Percentiles rank a stretch among this genome's conserved stretches.
These are phyloP conservation scores for Trichophyton schoenleinii DNA, from an alignment of 2,329 filamentous ascomycete species.

Conservation along the genomic window DNA sequence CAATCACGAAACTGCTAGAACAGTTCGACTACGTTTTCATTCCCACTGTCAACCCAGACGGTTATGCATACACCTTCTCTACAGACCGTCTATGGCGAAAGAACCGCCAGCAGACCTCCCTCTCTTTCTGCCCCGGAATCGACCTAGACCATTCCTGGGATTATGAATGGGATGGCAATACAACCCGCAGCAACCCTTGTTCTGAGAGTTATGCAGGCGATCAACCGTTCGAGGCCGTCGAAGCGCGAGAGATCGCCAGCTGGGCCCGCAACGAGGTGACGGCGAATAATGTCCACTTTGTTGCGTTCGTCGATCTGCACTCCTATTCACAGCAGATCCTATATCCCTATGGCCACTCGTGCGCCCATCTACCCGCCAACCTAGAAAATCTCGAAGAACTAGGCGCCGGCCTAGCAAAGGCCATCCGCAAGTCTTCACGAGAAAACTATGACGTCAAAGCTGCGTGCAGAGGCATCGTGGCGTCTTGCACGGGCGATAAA, in stretches of 20 bases:
- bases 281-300: slow-evolving; percentile 58
- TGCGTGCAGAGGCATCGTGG: slow-evolving; percentile 66
- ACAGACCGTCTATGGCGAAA: slow-evolving; percentile 90
- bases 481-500: slow-evolving; percentile 10
- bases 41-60: slow-evolving; percentile 83
- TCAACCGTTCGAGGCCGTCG: slow-evolving; percentile 67
- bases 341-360: slow-evolving; percentile 84
- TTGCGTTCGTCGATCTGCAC: slow-evolving; percentile 82
- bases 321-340: slow-evolving; percentile 92
- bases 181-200: slow-evolving; percentile 63
- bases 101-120: slow-evolving; percentile 69
- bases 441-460: slow-evolving; percentile 66
- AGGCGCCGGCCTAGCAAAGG: slow-evolving; percentile 74
- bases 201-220: slow-evolving; percentile 82
- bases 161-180: slow-evolving; percentile 66
- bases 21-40: slow-evolving; percentile 81
- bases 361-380: slow-evolving; percentile 62
- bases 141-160: slow-evolving; percentile 82
- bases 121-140: slow-evolving; percentile 73
- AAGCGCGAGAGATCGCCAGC: slow-evolving; percentile 59
- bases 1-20: slow-evolving; percentile 64
- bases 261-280: slow-evolving; percentile 74
- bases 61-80: slow-evolving; percentile 88
- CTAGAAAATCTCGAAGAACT: slow-evolving; percentile 87
- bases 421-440: slow-evolving; percentile 67